Base-by-base conservation (phyloP, 2,329 filamentous ascomycete species). In the Bipolaris sorokiniana region DNA sequence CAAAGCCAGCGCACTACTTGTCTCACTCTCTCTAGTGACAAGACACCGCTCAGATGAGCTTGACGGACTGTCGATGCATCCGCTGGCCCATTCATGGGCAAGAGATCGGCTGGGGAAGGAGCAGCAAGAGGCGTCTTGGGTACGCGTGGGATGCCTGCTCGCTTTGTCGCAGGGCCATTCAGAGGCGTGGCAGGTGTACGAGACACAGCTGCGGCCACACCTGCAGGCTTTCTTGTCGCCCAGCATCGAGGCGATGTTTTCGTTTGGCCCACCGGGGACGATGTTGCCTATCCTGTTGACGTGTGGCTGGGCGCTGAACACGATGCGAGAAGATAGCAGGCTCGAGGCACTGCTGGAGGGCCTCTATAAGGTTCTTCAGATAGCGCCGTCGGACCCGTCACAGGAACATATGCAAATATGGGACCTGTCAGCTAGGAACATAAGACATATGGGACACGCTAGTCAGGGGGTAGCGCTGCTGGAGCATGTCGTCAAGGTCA, bases 51-150 rank as follows among this genome's bases (percentile, higher is more conserved):
- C 20, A 37, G 53, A 49, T 15, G 44, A 52, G 13, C 26, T 49
- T 3, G 63, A 46, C 4, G 50, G 51, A 40, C 47, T 77, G 23
- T 74, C 73, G 20, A 76, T 76, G 61, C 74, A 78, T 57, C 72
- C 72, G 7, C 62, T 78, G 2, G 66, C 71, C 11, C 76, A 78
- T 51, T 65, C 71, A 2, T 77, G 73, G 75, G 72, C 71, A 16
- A 66, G 63, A 44, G 72, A 74, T 46, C 66, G 71, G 9, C 64
- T 68, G 51, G 47, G 59, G 22, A 28, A 58, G 41, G 49, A 52
- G 9, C 45, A 58, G 41, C 64, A 68, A 37, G 51, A 63, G 36
- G 44, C 55, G 18, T 54, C 41, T 3, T 74, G 67, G 71, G 37
- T 68, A 7, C 26, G 48, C 18, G 49, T 59, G 23, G 67, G 63